Base-by-base conservation (phyloP, 305 asterid species). In the Fraxinus xanthoxyloides region DNA sequence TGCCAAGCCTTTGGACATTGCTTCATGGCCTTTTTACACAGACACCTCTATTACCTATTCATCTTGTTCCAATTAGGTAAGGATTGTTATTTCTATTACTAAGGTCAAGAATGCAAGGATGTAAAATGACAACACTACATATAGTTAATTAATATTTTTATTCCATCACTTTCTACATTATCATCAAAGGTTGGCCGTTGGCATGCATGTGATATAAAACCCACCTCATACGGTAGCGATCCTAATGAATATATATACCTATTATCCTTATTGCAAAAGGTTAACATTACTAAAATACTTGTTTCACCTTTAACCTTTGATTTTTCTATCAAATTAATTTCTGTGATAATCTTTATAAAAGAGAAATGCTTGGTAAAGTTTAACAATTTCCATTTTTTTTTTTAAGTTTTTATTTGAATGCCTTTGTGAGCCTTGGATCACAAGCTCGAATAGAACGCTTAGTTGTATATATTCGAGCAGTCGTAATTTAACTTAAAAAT, bases 181-280 rank as follows among this genome's bases (percentile, higher is more conserved):
- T 72, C 81, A 80, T 77, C 85, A 85, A 75, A 81, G 85, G 87
- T 38, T 81, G 85, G 86, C 85, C 48, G 54, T 36, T 79, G 51
- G 0, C 78, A 85, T 85, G 85, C 91, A 88, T 89, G 92, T 88
- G 92, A 88, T 21, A 1, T 35, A 32, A 78, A 78, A 81, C 73
- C 81, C 74, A 72, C 65, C 84, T 78, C 84, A 72, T 7, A 31
- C 75, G 80, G 70, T 35, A 76, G 77, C 79, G 86, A 85, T 80
- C 85, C 83, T 88, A 89, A 88, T 84, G 88, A 86, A 82, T 12
- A 56, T 40, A 40, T 40, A 10, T 35, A 35, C 87, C 83, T 59
- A 59, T 59, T 5, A 69, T 82, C 80, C 43, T 85, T 81, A 54
- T 77, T 32, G 56, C 67, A 59, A 78, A 21, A 75, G 63, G 30